Evolutionary conservation across 768 basidiomycete species (phyloP), one percentile per base, ranked within the genome.

Genomic region (Holtermannia corniformis): DNA sequence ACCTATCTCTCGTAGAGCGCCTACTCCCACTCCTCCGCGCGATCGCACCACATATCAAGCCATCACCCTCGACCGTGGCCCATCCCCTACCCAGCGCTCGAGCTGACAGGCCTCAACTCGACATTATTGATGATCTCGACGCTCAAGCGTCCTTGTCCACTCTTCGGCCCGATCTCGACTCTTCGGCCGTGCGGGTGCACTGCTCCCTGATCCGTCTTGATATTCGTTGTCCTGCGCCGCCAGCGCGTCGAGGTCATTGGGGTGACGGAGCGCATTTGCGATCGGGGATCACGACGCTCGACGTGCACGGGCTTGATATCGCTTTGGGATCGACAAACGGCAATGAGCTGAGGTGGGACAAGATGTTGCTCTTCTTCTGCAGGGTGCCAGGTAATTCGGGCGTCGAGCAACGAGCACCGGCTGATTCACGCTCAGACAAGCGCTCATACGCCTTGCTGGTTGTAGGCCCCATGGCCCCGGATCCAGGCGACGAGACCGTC

Each of bases 181-280:
- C 41, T 58, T 10, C 49, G 49, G 47, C 47, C 48, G 12, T n/a
- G 25, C 7, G 64, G 1, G 59, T 85, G 40, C 69, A 67, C 19
- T 75, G 82, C 26, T 72, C 79, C 13, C 74, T 83, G 72, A 63
- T 90, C 43, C 81, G 89, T 19, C 43, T 84, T 20, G 79, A 89
- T 65, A 64, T 84, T 46, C 80, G 85, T 44, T 82, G 80, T 63
- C 81, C 83, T 4, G 76, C 86, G 25, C 82, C 82, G 3, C 65
- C 74, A 19, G 66, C 66, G 1, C 70, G 59, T 22, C 37, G 65
- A 5, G 76, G 75, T 16, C 80, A 85, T 22, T 87, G 87, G 42
- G 87, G 89, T 3, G 79, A 80, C 22, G 55, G 87, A 3, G 72
- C 55, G 4, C 61, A 65, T 50, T 45, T 64, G 12, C 37, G 68